phyloP scores from a whole-genome alignment of 768 basidiomycete species.

The Tulasnella sp. region DNA sequence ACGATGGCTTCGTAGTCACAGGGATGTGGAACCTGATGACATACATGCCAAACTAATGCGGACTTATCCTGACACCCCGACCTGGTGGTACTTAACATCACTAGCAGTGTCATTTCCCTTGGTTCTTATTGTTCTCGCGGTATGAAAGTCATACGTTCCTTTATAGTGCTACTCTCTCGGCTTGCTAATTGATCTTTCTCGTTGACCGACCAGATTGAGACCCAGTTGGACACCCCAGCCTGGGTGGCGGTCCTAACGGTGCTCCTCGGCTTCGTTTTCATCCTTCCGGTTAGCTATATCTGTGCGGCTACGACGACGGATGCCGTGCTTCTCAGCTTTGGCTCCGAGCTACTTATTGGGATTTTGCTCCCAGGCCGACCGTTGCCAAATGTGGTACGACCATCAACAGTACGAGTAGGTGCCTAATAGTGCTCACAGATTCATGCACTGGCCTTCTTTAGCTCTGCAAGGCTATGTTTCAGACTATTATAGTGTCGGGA shows the following conservation, averaged over 20 bases:
- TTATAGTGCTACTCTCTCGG: background rate
- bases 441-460: too few species aligned
- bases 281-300: background rate
- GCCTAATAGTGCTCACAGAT: too few species aligned
- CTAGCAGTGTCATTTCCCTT: background rate
- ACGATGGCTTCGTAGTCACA: background rate
- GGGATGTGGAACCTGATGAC: background rate
- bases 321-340: constrained; percentile 12
- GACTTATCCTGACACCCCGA: background rate
- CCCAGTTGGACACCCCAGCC: background rate
- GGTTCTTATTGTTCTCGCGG: background rate
- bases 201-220: background rate
- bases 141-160: background rate
- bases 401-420: too few species aligned
- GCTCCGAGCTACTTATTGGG: background rate
- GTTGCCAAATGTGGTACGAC: too few species aligned
- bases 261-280: background rate
- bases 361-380: background rate
- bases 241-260: background rate
- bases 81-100: constrained; percentile 17
- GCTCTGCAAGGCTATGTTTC: background rate
- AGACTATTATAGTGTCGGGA: background rate
- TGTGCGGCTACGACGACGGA: background rate
- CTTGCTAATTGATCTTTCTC: background rate
- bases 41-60: background rate